Evolutionary conservation across 768 basidiomycete species (phyloP).

Genomic region (Artomyces pyxidatus): DNA sequence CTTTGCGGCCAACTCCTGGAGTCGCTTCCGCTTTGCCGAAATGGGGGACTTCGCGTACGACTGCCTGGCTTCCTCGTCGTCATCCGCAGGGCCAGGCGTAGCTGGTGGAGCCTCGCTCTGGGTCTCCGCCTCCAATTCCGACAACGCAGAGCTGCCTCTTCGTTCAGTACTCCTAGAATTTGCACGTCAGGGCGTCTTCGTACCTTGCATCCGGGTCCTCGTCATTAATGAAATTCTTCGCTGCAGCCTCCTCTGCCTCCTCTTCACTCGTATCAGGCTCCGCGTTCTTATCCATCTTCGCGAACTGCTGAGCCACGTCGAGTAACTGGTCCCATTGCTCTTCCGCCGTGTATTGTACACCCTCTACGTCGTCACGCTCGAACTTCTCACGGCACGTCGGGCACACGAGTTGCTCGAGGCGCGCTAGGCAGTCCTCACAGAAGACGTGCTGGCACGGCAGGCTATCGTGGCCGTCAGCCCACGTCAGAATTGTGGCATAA

Average conservation of each 20-base stretch:
- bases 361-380: slow-evolving; percentile 26
- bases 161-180: background rate
- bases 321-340: slow-evolving; percentile 38
- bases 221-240: slow-evolving; percentile 25
- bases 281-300: slow-evolving; percentile 28
- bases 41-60: too few relatives aligned
- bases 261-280: slow-evolving; percentile 35
- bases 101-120: background rate
- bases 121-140: background rate
- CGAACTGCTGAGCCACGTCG: slow-evolving; percentile 31
- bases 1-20: too few relatives aligned
- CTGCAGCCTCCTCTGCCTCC: slow-evolving; percentile 28
- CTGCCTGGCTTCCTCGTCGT: too few relatives aligned
- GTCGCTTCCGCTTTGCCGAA: too few relatives aligned
- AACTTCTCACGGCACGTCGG: slow-evolving; percentile 28
- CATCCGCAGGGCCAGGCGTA: background rate
- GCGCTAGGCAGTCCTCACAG: slow-evolving; percentile 30
- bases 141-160: background rate
- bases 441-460: slow-evolving; percentile 36
- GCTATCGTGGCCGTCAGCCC: slow-evolving; percentile 19
- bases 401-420: slow-evolving; percentile 25
- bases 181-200: background rate
- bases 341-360: slow-evolving; percentile 30
- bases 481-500: background rate
- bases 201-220: slow-evolving; percentile 8